phyloP scores from a whole-genome alignment of 306 rosid genomes.

The Vicia faba region DNA sequence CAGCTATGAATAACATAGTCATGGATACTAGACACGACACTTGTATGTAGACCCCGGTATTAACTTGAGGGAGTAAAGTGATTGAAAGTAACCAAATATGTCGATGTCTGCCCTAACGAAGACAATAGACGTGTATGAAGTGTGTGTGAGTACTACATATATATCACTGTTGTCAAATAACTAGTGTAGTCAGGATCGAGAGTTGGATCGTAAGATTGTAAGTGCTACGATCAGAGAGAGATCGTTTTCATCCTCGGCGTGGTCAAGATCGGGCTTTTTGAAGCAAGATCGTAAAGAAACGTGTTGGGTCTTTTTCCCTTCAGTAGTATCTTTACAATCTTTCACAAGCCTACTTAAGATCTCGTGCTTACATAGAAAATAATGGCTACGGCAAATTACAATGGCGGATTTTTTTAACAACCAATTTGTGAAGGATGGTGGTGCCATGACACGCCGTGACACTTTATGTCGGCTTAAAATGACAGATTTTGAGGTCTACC shows the following conservation, averaged over 20 bases:
- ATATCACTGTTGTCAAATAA: neutral
- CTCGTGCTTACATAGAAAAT: too few relatives aligned
- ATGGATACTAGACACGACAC: neutral
- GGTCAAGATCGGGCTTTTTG: too few relatives aligned
- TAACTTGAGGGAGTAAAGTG: neutral
- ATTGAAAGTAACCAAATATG: neutral
- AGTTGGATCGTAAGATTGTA: too few relatives aligned
- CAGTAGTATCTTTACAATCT: too few relatives aligned
- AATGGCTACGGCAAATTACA: too few relatives aligned
- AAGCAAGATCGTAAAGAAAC: too few relatives aligned
- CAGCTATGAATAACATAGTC: neutral
- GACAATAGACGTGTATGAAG: neutral
- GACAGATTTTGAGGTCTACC: neutral
- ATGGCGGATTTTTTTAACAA: too few relatives aligned
- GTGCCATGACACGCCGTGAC: neutral
- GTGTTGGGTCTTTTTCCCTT: too few relatives aligned
- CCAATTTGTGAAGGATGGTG: neutral
- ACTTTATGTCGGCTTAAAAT: neutral
- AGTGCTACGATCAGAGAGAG: too few relatives aligned
- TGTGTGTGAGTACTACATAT: neutral
- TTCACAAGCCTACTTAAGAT: too few relatives aligned
- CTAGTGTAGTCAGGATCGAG: too few relatives aligned
- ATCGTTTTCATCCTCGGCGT: too few relatives aligned
- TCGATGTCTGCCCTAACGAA: neutral
- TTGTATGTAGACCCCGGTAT: neutral